A percentile compares a stretch with the other conserved stretches of the same genome.
These are phyloP conservation scores for Mycena albidolilacea DNA, from an alignment of 768 basidiomycete genomes.

Conservation along the genomic window DNA sequence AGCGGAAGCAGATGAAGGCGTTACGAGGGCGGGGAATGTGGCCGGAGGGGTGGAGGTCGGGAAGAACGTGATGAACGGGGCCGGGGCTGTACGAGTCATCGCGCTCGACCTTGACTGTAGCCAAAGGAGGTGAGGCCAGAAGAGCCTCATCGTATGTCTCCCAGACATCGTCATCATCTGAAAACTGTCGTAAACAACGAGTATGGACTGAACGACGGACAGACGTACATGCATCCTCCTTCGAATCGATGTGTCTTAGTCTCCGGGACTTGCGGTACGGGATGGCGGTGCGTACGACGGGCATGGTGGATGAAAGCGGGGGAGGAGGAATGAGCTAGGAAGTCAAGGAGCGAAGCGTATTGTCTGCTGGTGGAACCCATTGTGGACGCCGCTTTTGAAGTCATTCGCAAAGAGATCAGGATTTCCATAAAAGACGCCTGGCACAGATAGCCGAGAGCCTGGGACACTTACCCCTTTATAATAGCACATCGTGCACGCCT, in stretches of 20 bases:
- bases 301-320: slow-evolving; percentile 12
- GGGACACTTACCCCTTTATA: slow-evolving; percentile 21
- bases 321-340: background rate
- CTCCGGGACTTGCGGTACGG: slow-evolving; percentile 30
- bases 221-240: background rate
- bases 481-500: background rate
- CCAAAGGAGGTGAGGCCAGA: background rate
- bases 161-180: slow-evolving; percentile 30
- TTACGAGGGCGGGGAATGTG: slow-evolving; percentile 67
- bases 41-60: background rate
- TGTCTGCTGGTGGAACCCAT: slow-evolving; percentile 1
- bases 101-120: slow-evolving; percentile 17
- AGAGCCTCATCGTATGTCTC: slow-evolving; percentile 28
- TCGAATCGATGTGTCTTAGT: slow-evolving; percentile 7
- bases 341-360: background rate
- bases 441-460: background rate
- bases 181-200: background rate
- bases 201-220: background rate
- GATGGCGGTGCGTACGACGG: slow-evolving; percentile 21
- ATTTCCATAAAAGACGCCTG: background rate
- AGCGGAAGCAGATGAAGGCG: slow-evolving; percentile 72
- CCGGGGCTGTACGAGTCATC: background rate
- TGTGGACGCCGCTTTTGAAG: slow-evolving; percentile 29
- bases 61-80: background rate
- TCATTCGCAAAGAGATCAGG: background rate